Base-by-base conservation (phyloP, 2,329 filamentous ascomycete genomes). In the Aspergillus piperis region DNA sequence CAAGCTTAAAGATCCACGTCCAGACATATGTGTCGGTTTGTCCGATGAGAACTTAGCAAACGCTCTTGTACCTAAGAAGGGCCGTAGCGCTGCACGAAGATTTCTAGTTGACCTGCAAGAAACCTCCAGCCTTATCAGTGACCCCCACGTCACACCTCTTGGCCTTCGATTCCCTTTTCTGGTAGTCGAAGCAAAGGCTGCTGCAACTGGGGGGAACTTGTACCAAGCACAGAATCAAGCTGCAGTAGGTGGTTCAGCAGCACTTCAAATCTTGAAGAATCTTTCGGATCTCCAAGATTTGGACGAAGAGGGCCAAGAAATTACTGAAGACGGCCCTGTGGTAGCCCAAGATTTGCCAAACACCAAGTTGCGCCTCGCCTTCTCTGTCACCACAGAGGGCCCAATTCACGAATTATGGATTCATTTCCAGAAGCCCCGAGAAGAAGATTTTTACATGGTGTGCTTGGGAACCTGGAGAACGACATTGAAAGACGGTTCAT, bases 401-500 rank as follows among this genome's bases (percentile, higher is more conserved):
- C 56, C 56, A 10, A 23, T 52, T 8, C 47, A 52, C 30, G 56
- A 58, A 25, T 10, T 52, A 10, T 58, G 56, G 56, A 7, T 52
- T 17, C 38, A 59, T 49, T 49, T 57, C 41, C 47, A 30, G 13
- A 49, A 5, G 8, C 36, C 51, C 6, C n/a, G 21, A 10, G 19
- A 47, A 30, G 44, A 27, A 8, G 51, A 49, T 32, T 58, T 58
- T 32, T 53, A 50, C 13, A 61, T 61, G 59, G 50, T 27, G 3
- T 61, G 59, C 21, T n/a, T 55, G 17, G 59, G 59, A n/a, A 19
- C 47, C n/a, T 61, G 59, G 55, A 58, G 59, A 17, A 58, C 42
- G 25, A 58, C 59, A 2, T 15, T 58, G 19, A 55, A 58, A 52
- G 44, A 61, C 1, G 19, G 51, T 1, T 54, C 59, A 21, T 10